Base-by-base conservation (phyloP, 352 stramenopile genomes). In the Phytophthora vignae region DNA sequence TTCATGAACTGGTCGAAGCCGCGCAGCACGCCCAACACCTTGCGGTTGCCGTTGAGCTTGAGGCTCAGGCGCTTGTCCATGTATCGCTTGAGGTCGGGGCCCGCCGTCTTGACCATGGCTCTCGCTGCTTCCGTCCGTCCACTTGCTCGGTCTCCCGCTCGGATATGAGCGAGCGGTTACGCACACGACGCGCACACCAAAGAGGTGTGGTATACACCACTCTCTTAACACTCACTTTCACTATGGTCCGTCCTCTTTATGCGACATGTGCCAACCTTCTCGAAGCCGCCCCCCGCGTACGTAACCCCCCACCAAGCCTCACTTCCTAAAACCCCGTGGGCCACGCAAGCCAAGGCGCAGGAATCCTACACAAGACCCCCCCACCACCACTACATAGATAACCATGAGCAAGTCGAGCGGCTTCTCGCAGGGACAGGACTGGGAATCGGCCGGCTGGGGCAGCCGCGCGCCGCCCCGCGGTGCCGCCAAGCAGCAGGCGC, bases 1-100 rank as follows among this genome's bases (percentile, higher is more conserved):
- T 99, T 99, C 78, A 99, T 96, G 80, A 99, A 99, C 76, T 98
- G 94, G 81, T 99, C 97, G 74, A 98, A 99, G 55, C 97, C 97
- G 19, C 95, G 89, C 56, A 99, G 78, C 52, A 96, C 90, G 31
- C 97, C 97, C 42, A 92, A 90, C 17, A 99, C 86, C 76, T 98
- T 98, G 67, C 96, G 88, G 79, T 98, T 98, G 48, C 93, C 96
- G 75, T 99, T 99, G 55, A 99, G 86, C 70, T 93, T 97, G 60
- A 99, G 77, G 74, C 86, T 94, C 58, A 99, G 75, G 44, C 84
- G 89, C 87, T 99, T 99, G 84, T 99, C 96, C 97, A 98, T 98
- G 85, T 95, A 97, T 58, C 91, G 84, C 84, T 96, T 96, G 70
- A 97, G 84, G 77, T 97, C 90, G 22, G 90, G 90, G 54, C 86